phyloP scores from a whole-genome alignment of 495 filamentous ascomycete species.

The Penicillium lividum region DNA sequence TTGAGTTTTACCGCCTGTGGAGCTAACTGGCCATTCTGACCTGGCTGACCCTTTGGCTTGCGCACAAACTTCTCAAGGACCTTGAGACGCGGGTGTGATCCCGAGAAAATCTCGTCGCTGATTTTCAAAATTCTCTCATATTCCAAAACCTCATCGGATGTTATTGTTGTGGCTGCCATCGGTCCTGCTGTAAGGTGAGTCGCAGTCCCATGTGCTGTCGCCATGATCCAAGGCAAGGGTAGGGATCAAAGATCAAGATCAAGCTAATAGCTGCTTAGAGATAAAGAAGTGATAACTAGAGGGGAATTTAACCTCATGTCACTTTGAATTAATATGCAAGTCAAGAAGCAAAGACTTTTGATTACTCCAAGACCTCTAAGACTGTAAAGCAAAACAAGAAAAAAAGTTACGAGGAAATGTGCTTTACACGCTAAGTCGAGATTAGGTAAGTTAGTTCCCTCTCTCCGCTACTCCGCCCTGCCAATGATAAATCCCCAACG shows the following conservation, averaged over 20 bases:
- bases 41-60: conserved; percentile 43
- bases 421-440: conserved; percentile 15
- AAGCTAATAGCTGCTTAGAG: conserved; percentile 4
- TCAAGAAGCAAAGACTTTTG: background rate
- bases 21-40: conserved; percentile 25
- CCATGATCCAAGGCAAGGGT: conserved; percentile 35
- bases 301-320: conserved; percentile 7
- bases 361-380: background rate
- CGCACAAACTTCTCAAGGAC: conserved; percentile 60
- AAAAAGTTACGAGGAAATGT: conserved; percentile 13
- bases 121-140: conserved; percentile 75
- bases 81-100: conserved; percentile 73
- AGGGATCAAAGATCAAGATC: conserved; percentile 12
- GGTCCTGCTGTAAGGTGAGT: conserved; percentile 41
- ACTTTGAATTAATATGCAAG: background rate
- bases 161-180: conserved; percentile 32
- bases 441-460: conserved; percentile 21
- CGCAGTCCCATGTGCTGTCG: conserved; percentile 32
- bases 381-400: conserved; percentile 12
- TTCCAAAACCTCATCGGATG: conserved; percentile 45
- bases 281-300: background rate
- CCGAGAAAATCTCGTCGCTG: conserved; percentile 73
- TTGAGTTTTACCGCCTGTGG: conserved; percentile 28
- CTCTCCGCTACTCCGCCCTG: background rate
- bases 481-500: conserved; percentile 14